Evolutionary conservation across 495 filamentous ascomycete genomes (phyloP).

Genomic region (Penicillium longicatenatum): DNA sequence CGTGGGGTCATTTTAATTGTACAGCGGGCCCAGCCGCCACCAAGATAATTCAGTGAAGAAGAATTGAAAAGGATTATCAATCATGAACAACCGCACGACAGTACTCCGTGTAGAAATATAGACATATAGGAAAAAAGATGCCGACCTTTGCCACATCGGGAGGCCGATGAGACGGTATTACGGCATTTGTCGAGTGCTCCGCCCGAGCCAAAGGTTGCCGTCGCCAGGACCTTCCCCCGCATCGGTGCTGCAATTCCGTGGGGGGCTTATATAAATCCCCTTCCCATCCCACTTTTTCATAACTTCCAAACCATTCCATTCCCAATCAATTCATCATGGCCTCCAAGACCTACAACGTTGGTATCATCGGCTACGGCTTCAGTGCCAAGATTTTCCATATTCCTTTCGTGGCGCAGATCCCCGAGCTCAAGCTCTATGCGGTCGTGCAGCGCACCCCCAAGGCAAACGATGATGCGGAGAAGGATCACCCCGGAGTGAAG

Average conservation of each 20-base stretch:
- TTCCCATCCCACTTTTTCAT: not conserved
- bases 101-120: slow-evolving; percentile 8
- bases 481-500: slow-evolving; percentile 68
- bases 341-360: slow-evolving; percentile 57
- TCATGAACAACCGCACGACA: slow-evolving; percentile 2
- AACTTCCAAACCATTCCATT: not conserved
- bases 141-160: slow-evolving; percentile 8
- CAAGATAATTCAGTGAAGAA: not conserved
- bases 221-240: slow-evolving; percentile 48
- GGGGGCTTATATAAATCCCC: slow-evolving; percentile 16
- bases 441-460: slow-evolving; percentile 79
- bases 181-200: slow-evolving; percentile 13
- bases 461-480: slow-evolving; percentile 60
- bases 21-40: slow-evolving; percentile 1
- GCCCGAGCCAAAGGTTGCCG: slow-evolving; percentile 26
- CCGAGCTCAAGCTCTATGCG: slow-evolving; percentile 69
- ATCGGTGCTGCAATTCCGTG: slow-evolving; percentile 24
- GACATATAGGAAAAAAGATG: not conserved
- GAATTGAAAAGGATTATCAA: slow-evolving; percentile 2
- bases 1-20: not conserved
- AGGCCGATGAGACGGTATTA: slow-evolving; percentile 6
- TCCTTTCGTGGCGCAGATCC: slow-evolving; percentile 70
- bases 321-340: slow-evolving; percentile 36
- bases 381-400: slow-evolving; percentile 92
- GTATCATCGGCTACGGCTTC: slow-evolving; percentile 69